A percentile compares a stretch with the other conserved stretches of the same genome.
Conservation (phyloP, 1,284 basidiomycete genomes). For the Polyporus tsugae region DNA sequence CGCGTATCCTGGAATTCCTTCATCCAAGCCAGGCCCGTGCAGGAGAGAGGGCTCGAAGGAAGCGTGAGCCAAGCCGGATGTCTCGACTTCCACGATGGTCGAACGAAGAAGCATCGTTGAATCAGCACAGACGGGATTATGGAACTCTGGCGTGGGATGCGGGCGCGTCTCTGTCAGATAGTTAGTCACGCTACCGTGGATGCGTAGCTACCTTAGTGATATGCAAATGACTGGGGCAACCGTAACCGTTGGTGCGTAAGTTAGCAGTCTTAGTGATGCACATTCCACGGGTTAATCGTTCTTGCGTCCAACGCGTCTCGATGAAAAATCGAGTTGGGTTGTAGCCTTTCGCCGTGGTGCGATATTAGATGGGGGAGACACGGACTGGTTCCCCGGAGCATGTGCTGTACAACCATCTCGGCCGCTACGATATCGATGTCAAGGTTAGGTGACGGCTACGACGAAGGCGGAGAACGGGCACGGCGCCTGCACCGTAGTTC, state of each 20-base stretch:
- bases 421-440: no score
- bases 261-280: background rate
- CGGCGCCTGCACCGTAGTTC: no score
- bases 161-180: background rate
- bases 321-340: background rate
- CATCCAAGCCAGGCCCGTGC: slow-evolving; percentile 9
- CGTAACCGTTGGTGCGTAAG: background rate
- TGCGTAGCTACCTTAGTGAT: slow-evolving; percentile 1
- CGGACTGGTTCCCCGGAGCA: no score
- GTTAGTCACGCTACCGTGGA: background rate
- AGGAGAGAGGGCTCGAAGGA: slow-evolving; percentile 4
- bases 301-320: background rate
- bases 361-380: no score
- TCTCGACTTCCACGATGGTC: slow-evolving; percentile 17
- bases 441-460: no score
- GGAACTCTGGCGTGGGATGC: background rate
- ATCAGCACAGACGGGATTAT: slow-evolving; percentile 1
- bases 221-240: no score
- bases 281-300: background rate
- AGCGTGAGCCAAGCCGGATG: slow-evolving; percentile 1
- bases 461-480: no score
- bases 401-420: no score
- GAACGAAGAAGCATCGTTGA: slow-evolving; percentile 4
- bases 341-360: background rate
- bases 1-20: slow-evolving; percentile 23